These are phyloP conservation scores for Ophiocordyceps camponoti-floridani DNA, from an alignment of 2,329 filamentous ascomycete species.

Conservation along the genomic window DNA sequence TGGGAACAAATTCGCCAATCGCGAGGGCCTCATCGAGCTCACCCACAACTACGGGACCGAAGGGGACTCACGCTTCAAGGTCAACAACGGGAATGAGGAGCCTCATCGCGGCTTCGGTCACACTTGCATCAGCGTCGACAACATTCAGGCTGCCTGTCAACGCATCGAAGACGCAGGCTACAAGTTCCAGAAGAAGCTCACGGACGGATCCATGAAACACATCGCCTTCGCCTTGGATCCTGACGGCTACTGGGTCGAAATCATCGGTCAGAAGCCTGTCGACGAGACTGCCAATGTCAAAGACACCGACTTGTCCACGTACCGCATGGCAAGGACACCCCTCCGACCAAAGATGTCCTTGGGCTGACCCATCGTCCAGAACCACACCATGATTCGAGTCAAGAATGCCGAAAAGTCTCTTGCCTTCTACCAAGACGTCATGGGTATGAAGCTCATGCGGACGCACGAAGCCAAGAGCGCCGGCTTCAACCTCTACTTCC, in stretches of 20 bases:
- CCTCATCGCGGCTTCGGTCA: slow-evolving; percentile 74
- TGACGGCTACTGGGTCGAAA: slow-evolving; percentile 74
- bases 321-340: slow-evolving; percentile 41
- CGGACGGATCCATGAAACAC: slow-evolving; percentile 68
- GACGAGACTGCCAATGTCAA: slow-evolving; percentile 56
- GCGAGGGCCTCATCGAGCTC: slow-evolving; percentile 80
- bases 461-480: slow-evolving; percentile 51
- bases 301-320: slow-evolving; percentile 55
- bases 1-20: slow-evolving; percentile 56
- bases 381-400: slow-evolving; percentile 89
- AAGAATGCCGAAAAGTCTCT: slow-evolving; percentile 62
- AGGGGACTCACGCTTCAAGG: slow-evolving; percentile 58
- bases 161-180: slow-evolving; percentile 81
- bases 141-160: slow-evolving; percentile 78
- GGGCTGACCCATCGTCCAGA: slow-evolving; percentile 24
- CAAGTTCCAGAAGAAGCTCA: slow-evolving; percentile 86
- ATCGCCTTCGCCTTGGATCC: slow-evolving; percentile 87
- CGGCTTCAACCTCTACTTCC: slow-evolving; percentile 82
- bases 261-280: slow-evolving; percentile 54
- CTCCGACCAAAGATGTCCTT: neutral
- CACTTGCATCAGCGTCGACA: slow-evolving; percentile 65
- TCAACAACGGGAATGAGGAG: slow-evolving; percentile 83
- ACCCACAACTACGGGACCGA: slow-evolving; percentile 80
- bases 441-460: slow-evolving; percentile 75
- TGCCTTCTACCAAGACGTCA: slow-evolving; percentile 66